A percentile compares a stretch with the other conserved stretches of the same genome.
Conservation (phyloP, 768 basidiomycete species). For the Pulveroboletus sp. region DNA sequence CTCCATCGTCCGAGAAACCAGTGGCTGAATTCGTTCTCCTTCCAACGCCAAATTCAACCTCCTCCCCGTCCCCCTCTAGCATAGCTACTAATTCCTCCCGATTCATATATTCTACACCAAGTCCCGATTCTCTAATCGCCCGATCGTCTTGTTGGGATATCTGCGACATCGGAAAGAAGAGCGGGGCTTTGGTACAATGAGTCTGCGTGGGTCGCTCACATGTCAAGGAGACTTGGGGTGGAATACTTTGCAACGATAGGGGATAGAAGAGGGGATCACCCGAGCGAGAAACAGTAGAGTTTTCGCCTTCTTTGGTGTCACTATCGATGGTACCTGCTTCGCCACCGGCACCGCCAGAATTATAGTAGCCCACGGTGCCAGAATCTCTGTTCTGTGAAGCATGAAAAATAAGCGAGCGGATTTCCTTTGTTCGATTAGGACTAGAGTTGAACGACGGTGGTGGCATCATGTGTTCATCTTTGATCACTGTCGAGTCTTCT, state of each 20-base stretch:
- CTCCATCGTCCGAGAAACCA: background rate
- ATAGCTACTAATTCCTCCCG: slow-evolving; percentile 52
- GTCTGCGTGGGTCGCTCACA: slow-evolving; percentile 3
- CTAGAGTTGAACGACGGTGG: slow-evolving; percentile 30
- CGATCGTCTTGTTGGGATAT: slow-evolving; percentile 52
- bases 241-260: slow-evolving; percentile 18
- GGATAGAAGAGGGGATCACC: slow-evolving; percentile 24
- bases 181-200: slow-evolving; percentile 17
- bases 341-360: background rate
- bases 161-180: slow-evolving; percentile 54
- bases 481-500: slow-evolving; percentile 12
- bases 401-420: slow-evolving; percentile 8
- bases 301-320: slow-evolving; percentile 3
- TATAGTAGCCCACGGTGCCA: slow-evolving; percentile 9
- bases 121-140: slow-evolving; percentile 52
- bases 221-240: slow-evolving; percentile 3
- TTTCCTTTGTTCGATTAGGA: slow-evolving; percentile 11
- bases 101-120: slow-evolving; percentile 66
- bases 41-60: slow-evolving; percentile 25
- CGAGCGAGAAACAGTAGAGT: background rate
- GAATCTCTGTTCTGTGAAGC: slow-evolving; percentile 17
- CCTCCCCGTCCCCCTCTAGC: slow-evolving; percentile 33
- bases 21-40: slow-evolving; percentile 1
- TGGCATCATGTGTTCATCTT: slow-evolving; percentile 35
- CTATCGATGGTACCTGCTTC: background rate